Percentiles rank a stretch among this genome's conserved stretches.
Evolutionary conservation across 345 rosid genomes (phyloP).

Genomic region (Punica granatum): DNA sequence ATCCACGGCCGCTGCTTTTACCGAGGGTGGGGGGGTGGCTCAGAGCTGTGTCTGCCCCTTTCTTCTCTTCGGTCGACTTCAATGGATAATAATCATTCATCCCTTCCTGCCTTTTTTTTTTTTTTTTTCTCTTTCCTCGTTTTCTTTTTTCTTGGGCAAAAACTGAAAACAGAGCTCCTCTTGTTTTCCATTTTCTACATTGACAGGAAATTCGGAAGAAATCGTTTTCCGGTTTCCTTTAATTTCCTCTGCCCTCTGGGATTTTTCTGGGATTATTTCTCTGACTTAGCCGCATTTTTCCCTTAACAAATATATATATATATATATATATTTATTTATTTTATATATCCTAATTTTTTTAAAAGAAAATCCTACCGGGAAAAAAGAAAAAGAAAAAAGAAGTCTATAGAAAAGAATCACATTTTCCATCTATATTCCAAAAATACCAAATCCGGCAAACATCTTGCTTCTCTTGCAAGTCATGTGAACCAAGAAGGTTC

Average conservation of each 20-base stretch:
- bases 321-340: too few species aligned
- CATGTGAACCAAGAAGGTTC: too few species aligned
- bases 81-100: neutral
- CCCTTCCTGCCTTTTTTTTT: neutral
- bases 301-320: conserved; percentile 12
- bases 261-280: conserved; percentile 11
- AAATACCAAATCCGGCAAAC: neutral
- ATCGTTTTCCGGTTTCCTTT: conserved; percentile 16
- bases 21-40: too few species aligned
- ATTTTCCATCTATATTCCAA: neutral
- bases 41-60: neutral
- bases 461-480: neutral
- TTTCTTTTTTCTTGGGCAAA: neutral
- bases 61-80: neutral
- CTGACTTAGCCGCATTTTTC: conserved; percentile 35
- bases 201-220: neutral
- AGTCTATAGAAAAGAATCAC: neutral
- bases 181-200: neutral
- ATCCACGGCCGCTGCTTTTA: neutral
- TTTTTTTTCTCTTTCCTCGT: neutral
- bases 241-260: conserved; percentile 7
- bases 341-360: too few species aligned
- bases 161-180: neutral
- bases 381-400: too few species aligned
- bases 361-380: too few species aligned